Conservation (phyloP, 2,329 filamentous ascomycete genomes). For the Fusarium pininemorale region DNA sequence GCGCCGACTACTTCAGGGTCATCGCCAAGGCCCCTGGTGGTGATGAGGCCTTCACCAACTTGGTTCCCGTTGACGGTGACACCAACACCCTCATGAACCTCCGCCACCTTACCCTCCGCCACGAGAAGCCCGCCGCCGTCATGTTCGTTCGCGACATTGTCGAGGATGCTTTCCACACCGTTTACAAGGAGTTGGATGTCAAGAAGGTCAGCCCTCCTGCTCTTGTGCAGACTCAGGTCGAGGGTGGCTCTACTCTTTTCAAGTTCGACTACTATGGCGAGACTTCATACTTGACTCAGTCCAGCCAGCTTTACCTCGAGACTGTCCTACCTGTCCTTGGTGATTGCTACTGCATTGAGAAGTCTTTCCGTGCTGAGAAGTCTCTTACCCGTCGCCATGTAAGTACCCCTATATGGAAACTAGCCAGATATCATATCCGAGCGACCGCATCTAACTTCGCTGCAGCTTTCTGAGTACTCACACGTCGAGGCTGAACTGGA, state of each 20-base stretch:
- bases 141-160: constrained; percentile 87
- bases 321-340: constrained; percentile 90
- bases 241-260: constrained; percentile 92
- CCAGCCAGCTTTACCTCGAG: constrained; percentile 96
- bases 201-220: constrained; percentile 89
- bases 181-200: constrained; percentile 80
- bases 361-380: constrained; percentile 98
- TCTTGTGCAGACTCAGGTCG: constrained; percentile 93
- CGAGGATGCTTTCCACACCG: constrained; percentile 80
- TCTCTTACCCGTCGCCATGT: constrained; percentile 88
- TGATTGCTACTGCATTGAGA: constrained; percentile 97
- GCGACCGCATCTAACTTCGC: not conserved
- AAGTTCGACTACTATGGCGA: constrained; percentile 89
- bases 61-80: constrained; percentile 48
- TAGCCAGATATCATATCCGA: not conserved
- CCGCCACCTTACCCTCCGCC: constrained; percentile 85
- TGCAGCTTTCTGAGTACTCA: constrained; percentile 84
- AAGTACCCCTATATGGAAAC: not conserved
- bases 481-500: constrained; percentile 97
- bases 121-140: constrained; percentile 83
- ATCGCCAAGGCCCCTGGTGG: constrained; percentile 78
- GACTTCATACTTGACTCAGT: constrained; percentile 93
- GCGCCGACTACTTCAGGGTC: constrained; percentile 88
- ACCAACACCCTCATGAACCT: constrained; percentile 73
- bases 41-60: constrained; percentile 91